Conservation (phyloP, 1,139 yeast species). For the Kodamaea ohmeri region DNA sequence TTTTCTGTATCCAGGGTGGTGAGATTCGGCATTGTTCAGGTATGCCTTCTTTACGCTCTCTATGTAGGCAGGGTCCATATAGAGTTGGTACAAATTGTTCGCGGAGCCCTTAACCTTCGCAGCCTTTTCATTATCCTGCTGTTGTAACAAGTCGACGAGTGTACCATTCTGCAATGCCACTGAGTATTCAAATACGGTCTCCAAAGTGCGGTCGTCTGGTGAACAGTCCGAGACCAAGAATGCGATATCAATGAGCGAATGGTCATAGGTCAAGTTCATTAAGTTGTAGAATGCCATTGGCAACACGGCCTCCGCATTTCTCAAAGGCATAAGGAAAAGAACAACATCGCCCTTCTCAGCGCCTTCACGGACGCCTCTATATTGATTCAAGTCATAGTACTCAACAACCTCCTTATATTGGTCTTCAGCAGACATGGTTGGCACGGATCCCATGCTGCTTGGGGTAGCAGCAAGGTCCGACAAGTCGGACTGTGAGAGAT, state of each 20-base stretch:
- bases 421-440: constrained; percentile 17
- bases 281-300: constrained; percentile 82
- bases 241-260: constrained; percentile 75
- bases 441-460: background rate
- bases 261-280: constrained; percentile 85
- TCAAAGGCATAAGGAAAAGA: constrained; percentile 69
- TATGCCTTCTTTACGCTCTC: constrained; percentile 56
- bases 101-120: constrained; percentile 44
- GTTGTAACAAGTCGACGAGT: constrained; percentile 47
- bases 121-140: constrained; percentile 34
- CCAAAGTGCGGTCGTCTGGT: constrained; percentile 69
- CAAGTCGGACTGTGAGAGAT: constrained; percentile 9
- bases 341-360: constrained; percentile 60
- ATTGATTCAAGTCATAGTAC: constrained; percentile 59
- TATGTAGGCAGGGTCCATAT: constrained; percentile 68
- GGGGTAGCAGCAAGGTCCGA: constrained; percentile 8
- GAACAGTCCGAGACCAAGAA: constrained; percentile 84
- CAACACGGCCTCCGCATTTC: constrained; percentile 78
- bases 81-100: constrained; percentile 59
- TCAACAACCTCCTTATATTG: constrained; percentile 44
- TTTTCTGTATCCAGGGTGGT: constrained; percentile 58
- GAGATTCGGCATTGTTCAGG: constrained; percentile 48
- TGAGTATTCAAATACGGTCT: constrained; percentile 62
- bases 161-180: constrained; percentile 71
- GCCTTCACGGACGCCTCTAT: constrained; percentile 55